Base-by-base conservation (phyloP, 2,329 filamentous ascomycete genomes). In the Decorospora gaudefroyi region DNA sequence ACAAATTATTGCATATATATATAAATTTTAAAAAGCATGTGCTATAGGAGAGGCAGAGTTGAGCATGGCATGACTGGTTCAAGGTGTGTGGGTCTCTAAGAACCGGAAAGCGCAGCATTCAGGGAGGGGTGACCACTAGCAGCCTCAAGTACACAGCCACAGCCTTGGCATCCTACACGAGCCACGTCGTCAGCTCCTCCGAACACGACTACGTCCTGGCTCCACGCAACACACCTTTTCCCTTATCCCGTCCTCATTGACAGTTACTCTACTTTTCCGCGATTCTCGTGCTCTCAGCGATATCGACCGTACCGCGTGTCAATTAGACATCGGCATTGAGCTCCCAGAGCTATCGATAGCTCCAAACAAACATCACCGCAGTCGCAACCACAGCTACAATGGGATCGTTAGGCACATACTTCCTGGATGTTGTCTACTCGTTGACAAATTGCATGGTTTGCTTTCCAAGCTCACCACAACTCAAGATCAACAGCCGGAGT, bases 401-500 rank as follows among this genome's bases (percentile, higher is more conserved):
- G 65, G 64, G 61, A 29, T 68, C 66, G 15, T 29, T 71, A 49
- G 62, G 72, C 22, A 75, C 74, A 46, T 86, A 95, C 68, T 78
- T 97, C 50, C 82, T 92, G 56, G 93, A 97, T 70, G 78, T 95
- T 23, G 76, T 97, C 58, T 95, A 93, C 72, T 95, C 90, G 48
- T 81, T 99, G 51, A 90, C 89, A 53, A 95, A 91, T 74, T 97
- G 92, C 78, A 85, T 97, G 73, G 92, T 87, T 72, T 99, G 93
- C 77, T 97, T 99, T 68, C 92, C 93, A 10, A 88, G 88, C 60
- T 92, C 90, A 55, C 92, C 93, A 45, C 90, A 92, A 43, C 82
- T 99, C 59, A 95, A 93, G 74, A 93, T 99, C 76, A 97, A 97
- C 73, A 87, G 81, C 65, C 85, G 90, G 51, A 93, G 85, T 74